Evolutionary conservation across 805 yeast genomes (phyloP), one percentile per base, ranked within the genome.

Genomic region (Groenewaldozyma salmanticensis): DNA sequence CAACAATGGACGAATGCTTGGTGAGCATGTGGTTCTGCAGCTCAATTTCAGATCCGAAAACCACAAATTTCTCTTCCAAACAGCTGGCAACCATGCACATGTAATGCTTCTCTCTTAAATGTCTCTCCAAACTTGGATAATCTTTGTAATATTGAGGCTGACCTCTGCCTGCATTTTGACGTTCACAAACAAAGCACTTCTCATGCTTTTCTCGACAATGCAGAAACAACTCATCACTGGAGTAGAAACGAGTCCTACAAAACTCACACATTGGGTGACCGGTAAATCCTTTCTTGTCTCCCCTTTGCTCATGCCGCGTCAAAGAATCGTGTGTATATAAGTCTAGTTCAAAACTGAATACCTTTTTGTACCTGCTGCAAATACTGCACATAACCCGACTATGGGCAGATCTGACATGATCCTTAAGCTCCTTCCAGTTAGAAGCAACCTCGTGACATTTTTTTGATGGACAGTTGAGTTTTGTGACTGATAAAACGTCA

Each of bases 201-300:
- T 88, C 96, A 60, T 92, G 98, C 37, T 65, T 65, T 45, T 83
- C 81, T 50, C 95, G 69, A 64, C 88, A 72, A 60, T 92, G 99
- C 24, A 77, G 61, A 48, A 75, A 77, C 52, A 87, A 67, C 57
- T 88, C 97, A 57, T 90, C 96, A 31, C 77, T 84, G 0, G 95
- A 84, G 57, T 92, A 92, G 58, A 84, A 88, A 43, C 94, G 63
- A 2, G 77, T 76, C 3, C 70, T 61, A 60, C 98, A 92, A 58
- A 84, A 82, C 48, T 74, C 74, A 67, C 99, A 92, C 47, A 69
- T 65, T 0, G 97, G 96, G 58, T 88, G 97, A 0, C 97, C 97
- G 7, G 61, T 67, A 59, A 88, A 88, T 0, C 95, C 95, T 15
- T 27, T 42, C 5, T 65, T 65, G 52, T 88, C 95, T 38, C 96